Base-by-base conservation (phyloP, 2,329 filamentous ascomycete genomes). In the Nemania sp. region DNA sequence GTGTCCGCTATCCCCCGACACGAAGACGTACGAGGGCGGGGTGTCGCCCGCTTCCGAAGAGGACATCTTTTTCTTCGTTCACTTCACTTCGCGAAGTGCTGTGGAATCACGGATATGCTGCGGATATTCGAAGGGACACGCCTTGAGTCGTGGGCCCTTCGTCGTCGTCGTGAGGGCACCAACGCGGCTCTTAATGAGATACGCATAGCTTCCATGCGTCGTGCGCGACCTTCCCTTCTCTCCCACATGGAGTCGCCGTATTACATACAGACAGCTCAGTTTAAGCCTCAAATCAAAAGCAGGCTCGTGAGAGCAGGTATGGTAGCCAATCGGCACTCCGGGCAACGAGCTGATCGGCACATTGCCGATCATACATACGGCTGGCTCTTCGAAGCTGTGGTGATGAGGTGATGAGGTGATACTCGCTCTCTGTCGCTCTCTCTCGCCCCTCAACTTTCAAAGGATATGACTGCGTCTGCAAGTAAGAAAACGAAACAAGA, bases 11-110 rank as follows among this genome's bases (percentile, higher is more conserved):
- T 62, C 56, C 5, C 32, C 56, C 1, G 55, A 52, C 21, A 59
- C 56, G n/a, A 62, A 62, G 10, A 52, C 43, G 17, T 58, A 62
- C 43, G 55, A 50, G 3, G 20, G 17, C 12, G 59, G 59, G 11
- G 32, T 40, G n/a, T 53, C 59, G 5, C 49, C 59, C 37, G 45
- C 54, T 49, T 58, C 59, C 7, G 54, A 49, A 37, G 54, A 49
- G 5, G 54, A 39, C 54, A 61, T 61, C 13, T 6, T 52, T 21
- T 1, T 29, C 25, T 29, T 7, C 4, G 13, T 37, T 46, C 15
- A 49, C 32, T 21, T 29, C n/a, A 3, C 7, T n/a, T n/a, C n/a
- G n/a, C 4, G 25, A 29, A 29, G 25, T 29, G 25, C 7, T 29
- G 7, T 40, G 20, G 51, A 32, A 20, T 3, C 6, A 21, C 20